Conservation (phyloP, 139 green algal species). For the Micractinium conductrix region DNA sequence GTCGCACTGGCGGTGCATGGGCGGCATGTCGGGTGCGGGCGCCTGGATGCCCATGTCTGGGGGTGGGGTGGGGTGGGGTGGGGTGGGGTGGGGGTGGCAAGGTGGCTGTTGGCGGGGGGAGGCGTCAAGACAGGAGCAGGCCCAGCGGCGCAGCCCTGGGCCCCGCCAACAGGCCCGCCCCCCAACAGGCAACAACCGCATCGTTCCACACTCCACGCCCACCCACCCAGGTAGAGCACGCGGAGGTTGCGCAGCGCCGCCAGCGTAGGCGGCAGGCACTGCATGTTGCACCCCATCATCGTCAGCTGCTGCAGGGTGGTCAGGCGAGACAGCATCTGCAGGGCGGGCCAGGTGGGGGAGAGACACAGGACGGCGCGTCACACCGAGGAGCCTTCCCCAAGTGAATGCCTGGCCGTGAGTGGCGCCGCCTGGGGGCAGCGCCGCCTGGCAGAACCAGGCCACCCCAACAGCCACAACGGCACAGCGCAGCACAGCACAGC, state of each 20-base stretch:
- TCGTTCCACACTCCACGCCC: too few species aligned
- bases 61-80: neutral
- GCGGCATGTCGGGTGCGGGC: neutral
- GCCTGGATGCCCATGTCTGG: conserved; percentile 37
- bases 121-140: too few species aligned
- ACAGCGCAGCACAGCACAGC: too few species aligned
- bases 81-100: neutral
- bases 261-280: neutral
- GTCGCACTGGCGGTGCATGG: conserved; percentile 36
- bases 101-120: too few species aligned
- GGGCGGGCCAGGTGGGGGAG: too few species aligned
- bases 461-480: too few species aligned
- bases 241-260: neutral
- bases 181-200: too few species aligned
- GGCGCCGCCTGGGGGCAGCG: neutral
- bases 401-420: too few species aligned
- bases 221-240: conserved; percentile 19
- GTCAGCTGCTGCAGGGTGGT: conserved; percentile 22
- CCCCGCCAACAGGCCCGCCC: too few species aligned
- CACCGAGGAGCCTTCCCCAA: too few species aligned
- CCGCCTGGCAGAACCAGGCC: neutral
- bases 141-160: too few species aligned
- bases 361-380: neutral
- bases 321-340: conserved; percentile 24
- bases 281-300: conserved; percentile 25